Conservation (phyloP, 345 rosid genomes). For the Euphorbia lathyris region DNA sequence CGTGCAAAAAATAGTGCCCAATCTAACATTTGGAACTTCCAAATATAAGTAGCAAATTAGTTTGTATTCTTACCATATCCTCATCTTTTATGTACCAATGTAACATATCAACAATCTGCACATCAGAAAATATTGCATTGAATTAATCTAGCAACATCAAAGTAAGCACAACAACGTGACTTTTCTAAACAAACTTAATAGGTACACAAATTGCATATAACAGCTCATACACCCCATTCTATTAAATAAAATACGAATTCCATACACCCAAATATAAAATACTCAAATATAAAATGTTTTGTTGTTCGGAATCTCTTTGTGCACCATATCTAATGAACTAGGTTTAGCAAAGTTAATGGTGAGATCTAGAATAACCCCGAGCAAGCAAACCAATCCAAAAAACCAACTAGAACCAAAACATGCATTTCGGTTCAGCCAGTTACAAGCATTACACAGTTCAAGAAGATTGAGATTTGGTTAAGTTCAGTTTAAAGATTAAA, state of each 20-base stretch:
- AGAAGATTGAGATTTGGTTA: no score
- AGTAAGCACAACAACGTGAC: not conserved
- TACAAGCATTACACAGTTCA: no score
- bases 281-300: not conserved
- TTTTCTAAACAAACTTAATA: not conserved
- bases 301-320: not conserved
- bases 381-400: no score
- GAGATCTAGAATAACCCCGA: no score
- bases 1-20: not conserved
- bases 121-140: slow-evolving; percentile 11
- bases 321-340: not conserved
- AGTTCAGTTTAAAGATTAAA: no score
- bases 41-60: not conserved
- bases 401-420: no score
- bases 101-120: slow-evolving; percentile 82
- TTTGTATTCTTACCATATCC: slow-evolving; percentile 64
- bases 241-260: no score
- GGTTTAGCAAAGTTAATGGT: not conserved
- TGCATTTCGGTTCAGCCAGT: no score
- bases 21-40: not conserved
- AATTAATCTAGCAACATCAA: not conserved
- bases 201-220: not conserved
- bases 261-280: not conserved
- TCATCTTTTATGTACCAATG: slow-evolving; percentile 81
- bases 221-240: not conserved